These are phyloP conservation scores for Epicoccum nigrum DNA, from an alignment of 2,329 filamentous ascomycete species.

Conservation along the genomic window DNA sequence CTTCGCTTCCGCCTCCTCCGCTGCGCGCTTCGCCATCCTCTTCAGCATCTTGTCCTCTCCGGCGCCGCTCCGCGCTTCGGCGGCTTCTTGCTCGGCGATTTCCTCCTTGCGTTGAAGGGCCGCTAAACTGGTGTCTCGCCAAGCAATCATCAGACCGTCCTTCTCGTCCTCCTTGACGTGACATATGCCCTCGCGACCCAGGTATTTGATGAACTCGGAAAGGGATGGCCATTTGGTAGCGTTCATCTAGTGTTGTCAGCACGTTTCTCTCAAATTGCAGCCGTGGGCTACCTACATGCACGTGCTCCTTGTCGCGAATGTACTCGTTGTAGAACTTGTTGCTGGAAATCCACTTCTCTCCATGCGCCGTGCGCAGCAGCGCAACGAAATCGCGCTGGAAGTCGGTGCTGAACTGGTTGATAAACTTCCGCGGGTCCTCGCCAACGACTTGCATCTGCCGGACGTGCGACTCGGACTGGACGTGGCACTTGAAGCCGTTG, in stretches of 20 bases:
- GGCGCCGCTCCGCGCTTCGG: slow-evolving; percentile 91
- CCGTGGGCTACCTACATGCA: slow-evolving; percentile 59
- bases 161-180: slow-evolving; percentile 83
- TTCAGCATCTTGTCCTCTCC: slow-evolving; percentile 81
- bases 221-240: slow-evolving; percentile 85
- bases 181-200: slow-evolving; percentile 86
- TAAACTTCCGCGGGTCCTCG: slow-evolving; percentile 82
- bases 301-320: slow-evolving; percentile 72
- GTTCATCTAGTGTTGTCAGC: slow-evolving; percentile 66
- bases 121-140: slow-evolving; percentile 91
- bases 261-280: too few relatives aligned
- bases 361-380: slow-evolving; percentile 80
- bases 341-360: slow-evolving; percentile 85
- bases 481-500: slow-evolving; percentile 75
- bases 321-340: slow-evolving; percentile 97
- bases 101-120: slow-evolving; percentile 81
- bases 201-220: slow-evolving; percentile 86
- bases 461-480: slow-evolving; percentile 82
- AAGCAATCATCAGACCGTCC: slow-evolving; percentile 84
- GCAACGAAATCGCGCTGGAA: slow-evolving; percentile 82
- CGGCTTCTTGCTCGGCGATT: slow-evolving; percentile 79
- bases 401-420: slow-evolving; percentile 80
- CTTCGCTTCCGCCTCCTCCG: slow-evolving; percentile 57
- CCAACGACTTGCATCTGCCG: slow-evolving; percentile 89
- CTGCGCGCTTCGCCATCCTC: slow-evolving; percentile 81